Percentiles rank a stretch among this genome's conserved stretches.
phyloP scores from a whole-genome alignment of 75 land plant species.

The Pinus tabuliformis region DNA sequence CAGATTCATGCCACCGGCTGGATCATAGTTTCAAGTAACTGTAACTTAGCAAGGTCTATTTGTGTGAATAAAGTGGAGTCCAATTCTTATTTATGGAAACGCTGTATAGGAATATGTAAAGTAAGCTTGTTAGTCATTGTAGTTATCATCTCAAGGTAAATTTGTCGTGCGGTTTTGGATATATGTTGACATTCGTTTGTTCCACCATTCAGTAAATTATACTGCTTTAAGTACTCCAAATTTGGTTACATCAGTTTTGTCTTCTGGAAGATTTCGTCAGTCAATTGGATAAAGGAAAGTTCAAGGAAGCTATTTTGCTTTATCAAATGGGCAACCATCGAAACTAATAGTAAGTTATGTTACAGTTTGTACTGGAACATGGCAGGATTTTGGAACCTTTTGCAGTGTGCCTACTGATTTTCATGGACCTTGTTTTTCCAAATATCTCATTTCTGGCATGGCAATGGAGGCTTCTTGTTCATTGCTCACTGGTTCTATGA shows the following conservation, averaged over 20 bases:
- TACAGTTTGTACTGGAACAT: neutral
- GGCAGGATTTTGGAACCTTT: neutral
- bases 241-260: neutral
- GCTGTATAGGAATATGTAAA: slow-evolving; percentile 1
- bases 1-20: slow-evolving; percentile 1
- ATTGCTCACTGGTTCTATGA: neutral
- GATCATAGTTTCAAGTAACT: neutral
- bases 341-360: neutral
- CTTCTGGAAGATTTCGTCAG: neutral
- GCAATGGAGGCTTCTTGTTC: neutral
- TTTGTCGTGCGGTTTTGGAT: neutral
- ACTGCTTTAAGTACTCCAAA: neutral
- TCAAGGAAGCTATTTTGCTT: neutral
- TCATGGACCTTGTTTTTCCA: neutral
- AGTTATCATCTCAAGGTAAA: neutral
- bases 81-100: neutral
- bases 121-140: neutral
- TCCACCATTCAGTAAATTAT: neutral
- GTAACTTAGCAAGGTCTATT: neutral
- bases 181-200: neutral
- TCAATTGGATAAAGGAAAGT: neutral
- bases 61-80: slow-evolving; percentile 8
- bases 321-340: no score
- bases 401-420: neutral
- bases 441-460: neutral